A percentile compares a stretch with the other conserved stretches of the same genome.
These are phyloP conservation scores for Naegleria gruberi DNA, from an alignment of 208 protist genomes.

Conservation along the genomic window DNA sequence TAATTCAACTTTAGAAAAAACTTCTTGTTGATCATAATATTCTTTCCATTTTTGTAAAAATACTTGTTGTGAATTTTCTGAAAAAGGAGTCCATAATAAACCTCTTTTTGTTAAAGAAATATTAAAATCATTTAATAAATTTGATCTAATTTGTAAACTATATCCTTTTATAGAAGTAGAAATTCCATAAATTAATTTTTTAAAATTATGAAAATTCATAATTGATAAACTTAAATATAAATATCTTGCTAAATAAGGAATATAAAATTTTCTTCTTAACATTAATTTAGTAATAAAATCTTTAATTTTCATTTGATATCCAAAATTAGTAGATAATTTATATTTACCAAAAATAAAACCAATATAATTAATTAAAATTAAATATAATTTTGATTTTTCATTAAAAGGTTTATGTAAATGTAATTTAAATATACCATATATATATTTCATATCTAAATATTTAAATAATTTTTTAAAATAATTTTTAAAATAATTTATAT, in stretches of 20 bases:
- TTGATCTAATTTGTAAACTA: background rate
- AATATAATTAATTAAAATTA: background rate
- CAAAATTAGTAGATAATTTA: background rate
- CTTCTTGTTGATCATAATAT: slow-evolving; percentile 6
- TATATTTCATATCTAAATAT: background rate
- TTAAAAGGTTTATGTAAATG: background rate
- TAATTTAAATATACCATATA: slow-evolving; percentile 3
- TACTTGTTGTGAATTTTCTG: background rate
- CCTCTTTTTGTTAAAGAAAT: background rate
- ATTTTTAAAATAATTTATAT: background rate
- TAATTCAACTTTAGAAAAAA: background rate
- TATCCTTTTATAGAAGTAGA: background rate
- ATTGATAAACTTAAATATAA: background rate
- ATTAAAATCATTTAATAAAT: background rate
- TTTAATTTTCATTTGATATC: background rate
- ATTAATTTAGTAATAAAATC: background rate
- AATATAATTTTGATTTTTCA: background rate
- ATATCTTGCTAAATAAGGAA: background rate
- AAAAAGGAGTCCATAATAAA: background rate
- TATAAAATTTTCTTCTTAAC: slow-evolving; percentile 11
- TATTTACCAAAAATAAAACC: slow-evolving; percentile 2
- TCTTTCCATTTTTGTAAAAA: slow-evolving; percentile 4
- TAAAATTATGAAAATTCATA: background rate
- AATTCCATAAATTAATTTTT: background rate
- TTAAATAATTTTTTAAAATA: slow-evolving; percentile 2